A percentile compares a stretch with the other conserved stretches of the same genome.
These are phyloP conservation scores for Spergularia azorica DNA, from an alignment of 179 eudicot genomes.

Conservation along the genomic window DNA sequence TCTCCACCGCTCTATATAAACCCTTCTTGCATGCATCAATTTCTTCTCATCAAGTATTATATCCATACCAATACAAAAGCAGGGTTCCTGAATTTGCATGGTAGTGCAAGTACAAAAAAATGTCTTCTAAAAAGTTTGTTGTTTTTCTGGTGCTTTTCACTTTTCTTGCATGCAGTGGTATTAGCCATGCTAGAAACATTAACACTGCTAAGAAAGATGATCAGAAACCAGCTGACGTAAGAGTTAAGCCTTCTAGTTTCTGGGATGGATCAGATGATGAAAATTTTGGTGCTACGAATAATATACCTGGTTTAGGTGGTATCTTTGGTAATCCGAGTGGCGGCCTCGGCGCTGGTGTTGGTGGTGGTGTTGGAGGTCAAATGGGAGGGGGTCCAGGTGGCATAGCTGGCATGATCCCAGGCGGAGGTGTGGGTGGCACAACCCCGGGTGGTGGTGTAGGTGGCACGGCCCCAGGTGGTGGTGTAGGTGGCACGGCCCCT, in stretches of 20 bases:
- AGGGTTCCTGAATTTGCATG: not conserved
- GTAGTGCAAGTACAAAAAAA: not conserved
- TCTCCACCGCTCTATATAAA: slow-evolving; percentile 23
- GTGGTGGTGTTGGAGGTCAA: slow-evolving; percentile 3
- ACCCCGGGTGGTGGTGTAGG: slow-evolving; percentile 10
- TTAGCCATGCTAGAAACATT: slow-evolving; percentile 17
- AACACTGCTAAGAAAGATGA: not conserved
- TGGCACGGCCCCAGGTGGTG: slow-evolving; percentile 1
- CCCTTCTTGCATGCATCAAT: not conserved
- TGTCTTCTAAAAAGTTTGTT: not conserved
- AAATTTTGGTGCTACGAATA: not conserved
- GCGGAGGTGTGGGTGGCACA: slow-evolving; percentile 10
- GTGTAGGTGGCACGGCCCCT: slow-evolving; percentile 7
- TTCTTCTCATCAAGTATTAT: not conserved
- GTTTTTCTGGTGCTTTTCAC: slow-evolving; percentile 4
- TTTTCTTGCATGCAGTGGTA: slow-evolving; percentile 19
- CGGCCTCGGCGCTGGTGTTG: not conserved
- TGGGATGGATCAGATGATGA: slow-evolving; percentile 1
- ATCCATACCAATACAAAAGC: not conserved
- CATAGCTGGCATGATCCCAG: not conserved
- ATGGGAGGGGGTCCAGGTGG: not conserved
- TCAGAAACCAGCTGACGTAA: not conserved
- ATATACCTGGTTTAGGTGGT: slow-evolving; percentile 13
- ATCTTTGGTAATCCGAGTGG: not conserved
- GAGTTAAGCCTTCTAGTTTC: slow-evolving; percentile 10